These are phyloP conservation scores for Apium graveolens DNA, from an alignment of 129 eudicot genomes.

Conservation along the genomic window DNA sequence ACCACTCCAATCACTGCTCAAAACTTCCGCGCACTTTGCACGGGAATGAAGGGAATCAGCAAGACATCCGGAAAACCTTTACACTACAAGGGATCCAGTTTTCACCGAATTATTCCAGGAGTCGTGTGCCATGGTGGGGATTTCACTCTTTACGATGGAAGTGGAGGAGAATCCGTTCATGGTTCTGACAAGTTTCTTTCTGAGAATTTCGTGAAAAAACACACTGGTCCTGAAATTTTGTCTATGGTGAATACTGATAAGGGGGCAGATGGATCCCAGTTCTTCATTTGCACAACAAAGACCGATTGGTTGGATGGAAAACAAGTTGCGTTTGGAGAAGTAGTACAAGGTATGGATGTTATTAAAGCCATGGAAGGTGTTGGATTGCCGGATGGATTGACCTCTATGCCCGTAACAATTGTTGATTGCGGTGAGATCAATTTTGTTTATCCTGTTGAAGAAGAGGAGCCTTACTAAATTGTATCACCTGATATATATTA, in stretches of 20 bases:
- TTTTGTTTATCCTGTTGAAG: background rate
- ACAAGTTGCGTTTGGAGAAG: too few species aligned
- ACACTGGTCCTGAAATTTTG: too few species aligned
- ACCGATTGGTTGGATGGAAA: too few species aligned
- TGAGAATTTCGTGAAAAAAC: too few species aligned
- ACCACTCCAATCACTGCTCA: too few species aligned
- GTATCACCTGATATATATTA: too few species aligned
- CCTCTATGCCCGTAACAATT: background rate
- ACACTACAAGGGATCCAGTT: background rate
- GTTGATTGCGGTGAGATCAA: background rate
- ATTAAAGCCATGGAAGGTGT: too few species aligned
- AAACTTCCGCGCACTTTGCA: background rate
- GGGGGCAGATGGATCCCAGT: background rate
- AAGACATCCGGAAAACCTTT: background rate
- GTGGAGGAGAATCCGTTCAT: background rate
- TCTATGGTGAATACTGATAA: background rate
- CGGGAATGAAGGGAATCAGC: background rate
- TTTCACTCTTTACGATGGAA: background rate
- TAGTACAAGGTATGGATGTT: too few species aligned
- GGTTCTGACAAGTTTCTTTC: background rate
- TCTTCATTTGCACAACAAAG: background rate
- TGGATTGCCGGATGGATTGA: background rate
- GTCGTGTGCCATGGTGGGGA: constrained; percentile 31
- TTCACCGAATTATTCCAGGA: background rate
- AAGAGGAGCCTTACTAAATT: too few species aligned